phyloP scores from a whole-genome alignment of 306 rosid species.

The Ziziphus jujuba region DNA sequence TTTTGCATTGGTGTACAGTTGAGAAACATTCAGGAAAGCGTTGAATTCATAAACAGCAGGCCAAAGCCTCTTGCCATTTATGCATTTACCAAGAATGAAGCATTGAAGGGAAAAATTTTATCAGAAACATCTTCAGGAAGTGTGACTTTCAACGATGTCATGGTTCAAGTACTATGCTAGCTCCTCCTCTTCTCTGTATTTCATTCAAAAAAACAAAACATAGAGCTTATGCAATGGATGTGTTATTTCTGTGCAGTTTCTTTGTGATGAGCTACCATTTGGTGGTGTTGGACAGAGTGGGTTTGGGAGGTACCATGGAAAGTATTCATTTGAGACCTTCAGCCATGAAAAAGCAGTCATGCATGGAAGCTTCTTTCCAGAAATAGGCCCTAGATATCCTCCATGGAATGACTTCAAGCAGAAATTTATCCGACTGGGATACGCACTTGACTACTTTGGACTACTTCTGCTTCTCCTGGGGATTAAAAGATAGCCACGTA shows the following conservation, averaged over 20 bases:
- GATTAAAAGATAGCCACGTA: slow-evolving; percentile 28
- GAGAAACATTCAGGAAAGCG: slow-evolving; percentile 66
- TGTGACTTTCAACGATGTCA: slow-evolving; percentile 68
- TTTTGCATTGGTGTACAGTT: slow-evolving; percentile 36
- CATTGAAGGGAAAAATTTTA: slow-evolving; percentile 53
- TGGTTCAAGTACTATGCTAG: slow-evolving; percentile 65
- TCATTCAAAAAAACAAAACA: not conserved
- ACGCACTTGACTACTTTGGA: slow-evolving; percentile 58
- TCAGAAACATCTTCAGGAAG: slow-evolving; percentile 90
- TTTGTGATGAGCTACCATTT: slow-evolving; percentile 52
- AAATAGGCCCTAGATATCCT: slow-evolving; percentile 82
- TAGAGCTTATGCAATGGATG: slow-evolving; percentile 1
- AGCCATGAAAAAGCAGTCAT: slow-evolving; percentile 86
- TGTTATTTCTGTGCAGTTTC: slow-evolving; percentile 50
- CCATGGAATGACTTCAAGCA: slow-evolving; percentile 76
- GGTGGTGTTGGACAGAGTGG: slow-evolving; percentile 76
- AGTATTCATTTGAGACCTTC: slow-evolving; percentile 77
- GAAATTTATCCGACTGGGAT: slow-evolving; percentile 69
- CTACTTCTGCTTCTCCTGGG: slow-evolving; percentile 51
- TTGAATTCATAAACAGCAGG: slow-evolving; percentile 67
- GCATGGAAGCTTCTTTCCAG: slow-evolving; percentile 58
- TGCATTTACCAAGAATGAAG: slow-evolving; percentile 71
- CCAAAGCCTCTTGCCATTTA: slow-evolving; percentile 85
- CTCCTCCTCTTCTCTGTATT: not conserved
- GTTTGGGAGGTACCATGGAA: slow-evolving; percentile 92